phyloP scores from a whole-genome alignment of 129 eudicot species.

The Sambucus nigra region DNA sequence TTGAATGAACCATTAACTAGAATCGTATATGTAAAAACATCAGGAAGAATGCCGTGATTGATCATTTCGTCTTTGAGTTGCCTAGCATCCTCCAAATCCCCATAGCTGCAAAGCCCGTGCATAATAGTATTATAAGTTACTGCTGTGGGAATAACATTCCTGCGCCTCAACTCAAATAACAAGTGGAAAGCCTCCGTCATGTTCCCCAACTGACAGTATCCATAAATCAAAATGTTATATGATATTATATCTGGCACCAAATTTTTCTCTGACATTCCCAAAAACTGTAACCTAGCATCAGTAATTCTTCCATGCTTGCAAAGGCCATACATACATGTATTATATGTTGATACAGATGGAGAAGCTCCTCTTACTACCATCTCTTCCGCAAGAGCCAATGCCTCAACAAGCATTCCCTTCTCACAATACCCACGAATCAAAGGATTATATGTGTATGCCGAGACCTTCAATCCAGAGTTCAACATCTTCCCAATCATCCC shows the following conservation, averaged over 20 bases:
- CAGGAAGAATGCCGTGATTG: slow-evolving; percentile 33
- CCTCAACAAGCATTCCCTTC: slow-evolving; percentile 51
- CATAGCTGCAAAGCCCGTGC: slow-evolving; percentile 35
- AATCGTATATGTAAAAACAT: slow-evolving; percentile 47
- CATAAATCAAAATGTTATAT: too few species aligned
- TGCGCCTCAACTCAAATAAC: slow-evolving; percentile 36
- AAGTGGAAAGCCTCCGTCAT: slow-evolving; percentile 32
- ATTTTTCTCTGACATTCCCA: too few species aligned
- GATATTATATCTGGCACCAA: too few species aligned
- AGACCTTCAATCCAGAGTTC: slow-evolving; percentile 36
- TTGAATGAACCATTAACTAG: slow-evolving; percentile 30
- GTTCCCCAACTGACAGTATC: slow-evolving; percentile 40
- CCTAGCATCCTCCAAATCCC: slow-evolving; percentile 31
- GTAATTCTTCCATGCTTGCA: slow-evolving; percentile 39
- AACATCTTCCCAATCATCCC: slow-evolving; percentile 34
- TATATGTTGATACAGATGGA: slow-evolving; percentile 36
- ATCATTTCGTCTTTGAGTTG: too few species aligned
- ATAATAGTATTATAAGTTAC: slow-evolving; percentile 49
- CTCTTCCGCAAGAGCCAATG: too few species aligned
- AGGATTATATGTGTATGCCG: slow-evolving; percentile 41
- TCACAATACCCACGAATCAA: slow-evolving; percentile 44
- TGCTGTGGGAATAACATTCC: slow-evolving; percentile 27
- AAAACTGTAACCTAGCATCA: slow-evolving; percentile 37
- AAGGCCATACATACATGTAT: slow-evolving; percentile 41
- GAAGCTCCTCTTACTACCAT: slow-evolving; percentile 36